These are phyloP conservation scores for Clonostachys sp. DNA, from an alignment of 2,329 filamentous ascomycete genomes.

Conservation along the genomic window DNA sequence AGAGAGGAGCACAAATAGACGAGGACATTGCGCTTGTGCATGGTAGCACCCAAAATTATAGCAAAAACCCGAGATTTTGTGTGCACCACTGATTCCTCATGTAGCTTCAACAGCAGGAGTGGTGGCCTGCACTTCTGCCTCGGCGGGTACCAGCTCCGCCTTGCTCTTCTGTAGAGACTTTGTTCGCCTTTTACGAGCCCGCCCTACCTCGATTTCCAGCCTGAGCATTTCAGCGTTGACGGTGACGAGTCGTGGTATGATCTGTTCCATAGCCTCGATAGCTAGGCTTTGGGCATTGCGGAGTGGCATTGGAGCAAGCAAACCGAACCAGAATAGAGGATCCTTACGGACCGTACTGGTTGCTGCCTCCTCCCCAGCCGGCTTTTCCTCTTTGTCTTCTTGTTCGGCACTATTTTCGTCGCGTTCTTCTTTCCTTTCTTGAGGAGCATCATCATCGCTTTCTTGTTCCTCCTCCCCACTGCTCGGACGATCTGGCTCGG, in stretches of 20 bases:
- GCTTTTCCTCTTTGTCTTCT: slow-evolving; percentile 2
- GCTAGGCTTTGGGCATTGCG: slow-evolving; percentile 57
- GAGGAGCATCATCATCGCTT: slow-evolving; percentile 7
- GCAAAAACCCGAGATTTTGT: too few species aligned
- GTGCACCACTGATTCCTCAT: too few species aligned
- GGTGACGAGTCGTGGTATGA: slow-evolving; percentile 53
- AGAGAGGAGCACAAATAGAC: too few species aligned
- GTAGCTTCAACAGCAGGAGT: too few species aligned
- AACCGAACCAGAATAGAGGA: slow-evolving; percentile 55
- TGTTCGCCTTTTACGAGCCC: slow-evolving; percentile 50
- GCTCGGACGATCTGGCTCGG: background rate
- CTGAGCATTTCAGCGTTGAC: slow-evolving; percentile 56
- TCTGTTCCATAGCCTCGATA: slow-evolving; percentile 45
- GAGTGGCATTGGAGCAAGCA: slow-evolving; percentile 46
- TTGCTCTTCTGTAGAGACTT: slow-evolving; percentile 42
- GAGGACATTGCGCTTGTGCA: too few species aligned
- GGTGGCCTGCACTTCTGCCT: too few species aligned
- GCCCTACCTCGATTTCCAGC: slow-evolving; percentile 66
- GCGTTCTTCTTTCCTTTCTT: slow-evolving; percentile 1
- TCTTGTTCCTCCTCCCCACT: slow-evolving; percentile 3
- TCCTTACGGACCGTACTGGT: slow-evolving; percentile 26
- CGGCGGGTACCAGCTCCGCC: too few species aligned
- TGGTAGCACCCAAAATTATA: too few species aligned
- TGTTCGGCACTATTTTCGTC: slow-evolving; percentile 2
- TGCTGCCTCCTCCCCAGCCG: slow-evolving; percentile 9